phyloP scores from a whole-genome alignment of 345 rosid species.

The Euphorbia pulcherrima region DNA sequence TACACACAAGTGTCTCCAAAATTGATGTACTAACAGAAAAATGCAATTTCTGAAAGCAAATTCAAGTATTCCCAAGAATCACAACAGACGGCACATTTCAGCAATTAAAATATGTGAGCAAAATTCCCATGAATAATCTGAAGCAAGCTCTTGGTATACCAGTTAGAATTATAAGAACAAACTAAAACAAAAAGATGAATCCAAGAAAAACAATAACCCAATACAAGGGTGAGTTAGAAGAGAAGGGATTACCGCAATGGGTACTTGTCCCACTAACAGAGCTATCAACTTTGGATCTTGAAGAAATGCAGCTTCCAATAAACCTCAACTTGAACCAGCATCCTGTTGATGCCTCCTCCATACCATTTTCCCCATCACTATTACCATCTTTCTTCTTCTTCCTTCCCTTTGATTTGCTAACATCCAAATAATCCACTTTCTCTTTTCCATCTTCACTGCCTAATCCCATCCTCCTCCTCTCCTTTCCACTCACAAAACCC shows the following conservation, averaged over 20 bases:
- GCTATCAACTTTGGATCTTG: slow-evolving; percentile 36
- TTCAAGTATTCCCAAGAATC: not conserved
- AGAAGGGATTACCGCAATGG: slow-evolving; percentile 24
- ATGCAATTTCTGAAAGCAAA: not conserved
- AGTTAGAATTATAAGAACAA: not conserved
- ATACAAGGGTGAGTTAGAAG: not conserved
- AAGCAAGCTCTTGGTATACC: not conserved
- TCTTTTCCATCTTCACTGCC: slow-evolving; percentile 38
- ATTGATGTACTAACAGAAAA: not conserved
- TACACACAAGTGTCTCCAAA: not conserved
- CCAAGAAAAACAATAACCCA: not conserved
- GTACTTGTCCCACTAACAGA: slow-evolving; percentile 33
- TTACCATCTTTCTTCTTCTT: slow-evolving; percentile 38
- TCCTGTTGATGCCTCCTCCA: slow-evolving; percentile 18
- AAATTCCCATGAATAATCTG: not conserved
- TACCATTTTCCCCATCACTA: slow-evolving; percentile 4
- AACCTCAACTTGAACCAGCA: slow-evolving; percentile 29
- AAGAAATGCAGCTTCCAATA: slow-evolving; percentile 35
- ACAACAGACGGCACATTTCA: not conserved
- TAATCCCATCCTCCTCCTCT: slow-evolving; percentile 30
- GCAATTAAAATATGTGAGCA: not conserved
- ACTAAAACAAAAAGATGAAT: not conserved
- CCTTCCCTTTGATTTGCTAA: slow-evolving; percentile 42
- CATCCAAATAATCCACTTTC: slow-evolving; percentile 38
- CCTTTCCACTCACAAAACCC: slow-evolving; percentile 27